Conservation (phyloP, 495 filamentous ascomycete genomes). For the Neurospora africana region DNA sequence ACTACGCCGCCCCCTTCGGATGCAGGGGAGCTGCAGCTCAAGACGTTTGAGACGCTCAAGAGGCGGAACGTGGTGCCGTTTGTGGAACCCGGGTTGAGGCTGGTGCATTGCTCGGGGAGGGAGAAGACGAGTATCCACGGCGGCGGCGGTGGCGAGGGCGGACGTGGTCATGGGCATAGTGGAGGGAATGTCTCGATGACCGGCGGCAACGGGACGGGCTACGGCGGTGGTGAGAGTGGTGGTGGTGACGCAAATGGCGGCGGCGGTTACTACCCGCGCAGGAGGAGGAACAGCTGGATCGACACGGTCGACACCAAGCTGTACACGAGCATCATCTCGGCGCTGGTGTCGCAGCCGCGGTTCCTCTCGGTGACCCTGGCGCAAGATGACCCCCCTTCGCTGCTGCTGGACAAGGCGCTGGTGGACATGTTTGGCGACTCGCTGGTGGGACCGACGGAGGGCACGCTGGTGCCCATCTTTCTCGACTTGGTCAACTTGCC, state of each 20-base stretch:
- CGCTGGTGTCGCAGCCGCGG: slow-evolving; percentile 59
- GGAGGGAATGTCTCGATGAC: background rate
- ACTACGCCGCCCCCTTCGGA: slow-evolving; percentile 68
- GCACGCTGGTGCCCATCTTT: slow-evolving; percentile 77
- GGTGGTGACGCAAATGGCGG: slow-evolving; percentile 15
- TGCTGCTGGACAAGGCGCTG: slow-evolving; percentile 69
- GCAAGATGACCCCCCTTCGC: slow-evolving; percentile 68
- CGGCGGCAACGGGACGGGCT: slow-evolving; percentile 5
- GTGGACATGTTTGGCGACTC: slow-evolving; percentile 54
- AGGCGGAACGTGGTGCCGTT: slow-evolving; percentile 62
- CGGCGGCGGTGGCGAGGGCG: slow-evolving; percentile 13
- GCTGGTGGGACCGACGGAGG: slow-evolving; percentile 70
- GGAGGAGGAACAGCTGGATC: slow-evolving; percentile 28
- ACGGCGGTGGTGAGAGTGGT: background rate
- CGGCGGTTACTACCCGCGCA: background rate
- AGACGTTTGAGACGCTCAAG: slow-evolving; percentile 69
- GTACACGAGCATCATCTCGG: slow-evolving; percentile 56
- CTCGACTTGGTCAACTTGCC: slow-evolving; percentile 74
- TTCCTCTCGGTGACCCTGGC: slow-evolving; percentile 85
- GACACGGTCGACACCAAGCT: slow-evolving; percentile 48
- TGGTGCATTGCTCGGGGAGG: slow-evolving; percentile 74
- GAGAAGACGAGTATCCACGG: slow-evolving; percentile 18
- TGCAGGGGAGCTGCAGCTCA: slow-evolving; percentile 64
- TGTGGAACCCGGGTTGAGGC: slow-evolving; percentile 54
- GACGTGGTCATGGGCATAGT: background rate